Conservation (phyloP, 1,284 basidiomycete genomes). For the Moesziomyces aphidis region DNA sequence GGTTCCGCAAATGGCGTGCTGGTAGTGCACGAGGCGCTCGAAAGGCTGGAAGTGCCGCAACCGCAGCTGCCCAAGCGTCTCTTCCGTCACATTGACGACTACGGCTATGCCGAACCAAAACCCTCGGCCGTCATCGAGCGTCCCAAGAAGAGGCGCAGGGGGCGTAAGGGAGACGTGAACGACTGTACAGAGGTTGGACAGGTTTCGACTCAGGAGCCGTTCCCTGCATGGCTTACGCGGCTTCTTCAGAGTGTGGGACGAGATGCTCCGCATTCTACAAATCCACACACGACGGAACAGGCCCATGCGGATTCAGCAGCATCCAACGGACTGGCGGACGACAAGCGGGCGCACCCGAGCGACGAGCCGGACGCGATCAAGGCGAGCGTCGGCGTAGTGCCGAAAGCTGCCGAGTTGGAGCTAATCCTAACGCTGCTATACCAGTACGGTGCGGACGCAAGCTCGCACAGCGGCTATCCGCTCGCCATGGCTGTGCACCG, state of each 20-base stretch:
- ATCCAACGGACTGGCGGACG: neutral
- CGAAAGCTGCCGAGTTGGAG: slow-evolving; percentile 10
- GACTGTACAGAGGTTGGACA: neutral
- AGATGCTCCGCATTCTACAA: neutral
- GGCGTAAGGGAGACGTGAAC: neutral
- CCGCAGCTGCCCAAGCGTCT: slow-evolving; percentile 29
- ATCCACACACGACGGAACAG: neutral
- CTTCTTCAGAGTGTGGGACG: slow-evolving; percentile 1
- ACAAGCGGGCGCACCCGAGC: neutral
- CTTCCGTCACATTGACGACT: slow-evolving; percentile 26
- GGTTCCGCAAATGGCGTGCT: neutral
- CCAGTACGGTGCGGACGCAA: slow-evolving; percentile 16
- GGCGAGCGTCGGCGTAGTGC: slow-evolving; percentile 10
- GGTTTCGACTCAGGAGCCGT: neutral
- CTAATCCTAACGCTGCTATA: slow-evolving; percentile 22
- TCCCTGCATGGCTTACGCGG: slow-evolving; percentile 2
- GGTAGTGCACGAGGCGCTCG: neutral
- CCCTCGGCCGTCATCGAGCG: neutral
- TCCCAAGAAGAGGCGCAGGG: slow-evolving; percentile 13
- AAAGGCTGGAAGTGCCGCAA: neutral
- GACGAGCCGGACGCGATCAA: neutral
- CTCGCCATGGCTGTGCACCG: slow-evolving; percentile 44
- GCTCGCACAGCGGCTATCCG: slow-evolving; percentile 36
- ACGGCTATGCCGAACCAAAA: neutral
- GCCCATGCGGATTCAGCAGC: too few species aligned